These are phyloP conservation scores for Tylopilus orsonianus DNA, from an alignment of 1,284 basidiomycete species.

Conservation along the genomic window DNA sequence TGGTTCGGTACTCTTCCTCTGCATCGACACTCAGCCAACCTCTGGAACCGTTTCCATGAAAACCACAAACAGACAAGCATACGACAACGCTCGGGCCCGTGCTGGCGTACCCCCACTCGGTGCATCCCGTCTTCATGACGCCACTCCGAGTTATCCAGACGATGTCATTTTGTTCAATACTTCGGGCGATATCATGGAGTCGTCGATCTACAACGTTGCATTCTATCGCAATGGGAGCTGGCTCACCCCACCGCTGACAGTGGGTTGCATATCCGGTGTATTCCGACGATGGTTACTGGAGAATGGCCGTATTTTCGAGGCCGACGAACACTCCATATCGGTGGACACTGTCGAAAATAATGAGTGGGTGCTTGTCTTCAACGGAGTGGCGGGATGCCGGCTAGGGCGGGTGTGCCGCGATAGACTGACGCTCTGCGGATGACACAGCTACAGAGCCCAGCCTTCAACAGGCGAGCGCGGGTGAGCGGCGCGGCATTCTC, in stretches of 20 bases:
- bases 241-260: slow-evolving; percentile 59
- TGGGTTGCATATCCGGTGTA: slow-evolving; percentile 71
- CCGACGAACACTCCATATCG: slow-evolving; percentile 40
- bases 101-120: slow-evolving; percentile 41
- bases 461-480: too few species aligned
- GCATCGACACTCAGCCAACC: slow-evolving; percentile 55
- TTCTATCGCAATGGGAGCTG: slow-evolving; percentile 55
- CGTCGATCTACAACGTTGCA: slow-evolving; percentile 69
- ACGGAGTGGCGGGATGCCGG: slow-evolving; percentile 67
- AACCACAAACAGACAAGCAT: slow-evolving; percentile 60
- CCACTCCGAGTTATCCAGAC: slow-evolving; percentile 25
- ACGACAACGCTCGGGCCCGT: slow-evolving; percentile 60
- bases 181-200: slow-evolving; percentile 53
- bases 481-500: too few species aligned
- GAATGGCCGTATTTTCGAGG: slow-evolving; percentile 51
- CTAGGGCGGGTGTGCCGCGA: slow-evolving; percentile 41
- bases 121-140: slow-evolving; percentile 6
- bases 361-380: slow-evolving; percentile 68
- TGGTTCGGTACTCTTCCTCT: slow-evolving; percentile 40
- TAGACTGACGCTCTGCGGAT: neutral
- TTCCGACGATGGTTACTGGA: slow-evolving; percentile 65
- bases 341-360: slow-evolving; percentile 46
- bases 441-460: too few species aligned
- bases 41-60: slow-evolving; percentile 56
- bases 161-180: slow-evolving; percentile 70